Evolutionary conservation across 2,329 filamentous ascomycete genomes (phyloP), one percentile per base, ranked within the genome.

Genomic region (Nemania abortiva): DNA sequence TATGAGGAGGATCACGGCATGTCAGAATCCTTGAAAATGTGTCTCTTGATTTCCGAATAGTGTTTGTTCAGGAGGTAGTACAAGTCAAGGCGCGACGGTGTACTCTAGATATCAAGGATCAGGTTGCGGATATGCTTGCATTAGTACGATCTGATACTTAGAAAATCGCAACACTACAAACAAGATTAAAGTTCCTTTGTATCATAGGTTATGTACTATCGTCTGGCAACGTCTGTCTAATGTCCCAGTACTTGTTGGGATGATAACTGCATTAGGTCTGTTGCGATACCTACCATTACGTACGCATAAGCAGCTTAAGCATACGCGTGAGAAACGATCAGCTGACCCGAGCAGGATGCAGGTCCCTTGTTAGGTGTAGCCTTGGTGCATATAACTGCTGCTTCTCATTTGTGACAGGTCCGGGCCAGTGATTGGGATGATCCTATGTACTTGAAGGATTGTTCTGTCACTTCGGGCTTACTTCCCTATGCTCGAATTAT

Each of bases 311-410:
- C 11, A 42, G 37, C 13, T n/a, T n/a, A n/a, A n/a, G 37, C 13
- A 42, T 11, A n/a, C 42, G n/a, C 42, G 18, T 47, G 42, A 47
- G 18, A n/a, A 47, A 47, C n/a, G 10, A 20, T 6, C 42, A 47
- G 42, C 42, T 47, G 42, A 47, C 42, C 18, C 7, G 3, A 15
- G 42, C 42, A 15, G 13, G 11, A 47, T 47, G 42, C 42, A 47
- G 42, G 42, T 47, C 42, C 42, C 42, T 47, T 47, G 42, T 47
- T 47, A n/a, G 15, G 42, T 47, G 42, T n/a, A n/a, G 42, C 42
- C 42, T 47, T 47, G 9, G 5, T 47, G 42, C 42, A 47, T n/a
- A 47, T 47, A n/a, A 47, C 18, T n/a, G 3, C 15, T 47, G 15
- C 42, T 47, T 6, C 42, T 47, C 15, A 15, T 15, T 20, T n/a